Base-by-base conservation (phyloP, 2,329 filamentous ascomycete genomes). In the Alternaria sp. region DNA sequence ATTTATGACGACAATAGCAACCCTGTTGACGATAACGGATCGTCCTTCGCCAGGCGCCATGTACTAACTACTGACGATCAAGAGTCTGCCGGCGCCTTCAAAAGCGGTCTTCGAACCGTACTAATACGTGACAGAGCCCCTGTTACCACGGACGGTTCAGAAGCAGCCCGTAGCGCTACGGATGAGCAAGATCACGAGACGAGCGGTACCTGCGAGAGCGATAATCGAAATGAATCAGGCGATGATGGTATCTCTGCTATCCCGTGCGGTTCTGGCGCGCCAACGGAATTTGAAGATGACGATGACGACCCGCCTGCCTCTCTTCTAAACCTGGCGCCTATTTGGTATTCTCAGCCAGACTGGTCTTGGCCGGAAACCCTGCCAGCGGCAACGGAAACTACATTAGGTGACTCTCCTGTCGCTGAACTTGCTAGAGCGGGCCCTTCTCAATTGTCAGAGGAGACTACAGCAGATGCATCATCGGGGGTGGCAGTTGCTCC, bases 271-370 rank as follows among this genome's bases (percentile, higher is more conserved):
- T 15, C 30, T 6, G 30, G 23, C 15, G 13, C 17, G 3, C 11
- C 8, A 43, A 4, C 8, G 6, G 25, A 19, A 5, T 19, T 28
- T 1, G 10, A 5, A 15, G 36, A 55, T 6, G 32, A 51, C 10
- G 36, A 63, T 21, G 40, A 15, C 32, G 61, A 63, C 11, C 61
- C 61, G 6, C 46, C 46, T 8, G 30, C 53, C 53, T 61, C 61
- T 10, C 32, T 61, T 21, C 12, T 63, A 2, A 36, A 44, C 15
- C 47, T 23, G 9, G 57, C 57, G 21, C 53, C 58, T 6, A 6
- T 61, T 6, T 49, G 36, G 36, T 40, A 17, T 17, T n/a, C 36
- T 40, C 36, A 10, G 36, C 2, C 36, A 40, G 36, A 40, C 36
- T 40, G 17, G 17, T 32, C 36, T 15, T 17, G 10, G 8, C 30